Conservation (phyloP, 192 early-diverging fungal genomes). For the Coemansia sp. region DNA sequence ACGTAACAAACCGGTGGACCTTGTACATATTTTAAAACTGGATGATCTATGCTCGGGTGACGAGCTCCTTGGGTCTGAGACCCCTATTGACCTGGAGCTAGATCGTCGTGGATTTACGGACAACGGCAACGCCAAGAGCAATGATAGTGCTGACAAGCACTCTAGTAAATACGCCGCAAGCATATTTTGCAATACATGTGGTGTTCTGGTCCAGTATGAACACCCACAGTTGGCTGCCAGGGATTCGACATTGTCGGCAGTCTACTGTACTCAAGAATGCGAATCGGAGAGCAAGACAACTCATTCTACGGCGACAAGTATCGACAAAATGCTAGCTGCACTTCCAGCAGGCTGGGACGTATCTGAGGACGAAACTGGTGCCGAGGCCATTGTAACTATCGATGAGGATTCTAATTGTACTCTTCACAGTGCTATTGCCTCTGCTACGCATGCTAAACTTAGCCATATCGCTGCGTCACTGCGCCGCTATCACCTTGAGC, state of each 20-base stretch:
- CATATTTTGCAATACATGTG: constrained; percentile 19
- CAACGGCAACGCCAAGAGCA: neutral
- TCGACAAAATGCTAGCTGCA: constrained; percentile 4
- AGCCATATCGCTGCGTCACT: constrained; percentile 11
- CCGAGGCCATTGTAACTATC: constrained; percentile 24
- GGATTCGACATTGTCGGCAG: neutral
- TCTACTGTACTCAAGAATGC: constrained; percentile 31
- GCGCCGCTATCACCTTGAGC: constrained; percentile 19
- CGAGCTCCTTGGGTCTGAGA: constrained; percentile 71
- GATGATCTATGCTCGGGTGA: constrained; percentile 70
- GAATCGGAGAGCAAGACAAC: neutral
- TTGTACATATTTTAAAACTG: constrained; percentile 80
- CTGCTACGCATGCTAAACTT: neutral
- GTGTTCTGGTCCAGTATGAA: constrained; percentile 1
- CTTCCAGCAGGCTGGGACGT: constrained; percentile 35
- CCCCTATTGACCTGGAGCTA: constrained; percentile 77
- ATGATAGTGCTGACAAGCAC: neutral
- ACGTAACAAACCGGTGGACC: constrained; percentile 80
- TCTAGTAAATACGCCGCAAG: neutral
- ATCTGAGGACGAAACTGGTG: constrained; percentile 16
- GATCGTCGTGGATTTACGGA: constrained; percentile 58
- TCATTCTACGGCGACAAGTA: constrained; percentile 13
- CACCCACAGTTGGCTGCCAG: neutral
- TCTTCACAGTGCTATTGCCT: neutral
- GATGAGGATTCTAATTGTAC: constrained; percentile 13